A percentile compares a stretch with the other conserved stretches of the same genome.
phyloP scores from a whole-genome alignment of 257 asterid species.

The Solanum bulbocastanum region DNA sequence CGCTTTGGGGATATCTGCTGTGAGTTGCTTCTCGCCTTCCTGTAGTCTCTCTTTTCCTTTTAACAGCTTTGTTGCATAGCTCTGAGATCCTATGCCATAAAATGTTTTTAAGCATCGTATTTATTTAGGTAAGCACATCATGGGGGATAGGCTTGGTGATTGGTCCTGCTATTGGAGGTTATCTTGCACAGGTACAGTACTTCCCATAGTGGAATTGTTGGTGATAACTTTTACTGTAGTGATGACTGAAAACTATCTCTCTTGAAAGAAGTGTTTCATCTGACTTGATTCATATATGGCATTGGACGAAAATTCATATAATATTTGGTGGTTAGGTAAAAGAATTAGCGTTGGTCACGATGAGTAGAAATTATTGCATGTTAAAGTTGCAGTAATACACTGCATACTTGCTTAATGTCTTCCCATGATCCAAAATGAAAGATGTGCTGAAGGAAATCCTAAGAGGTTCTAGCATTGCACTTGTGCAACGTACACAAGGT shows the following conservation, averaged over 20 bases:
- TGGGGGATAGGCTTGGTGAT: slow-evolving; percentile 82
- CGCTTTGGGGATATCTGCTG: slow-evolving; percentile 58
- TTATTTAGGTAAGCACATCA: slow-evolving; percentile 59
- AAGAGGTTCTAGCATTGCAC: background rate
- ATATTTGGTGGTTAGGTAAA: background rate
- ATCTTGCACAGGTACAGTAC: slow-evolving; percentile 32
- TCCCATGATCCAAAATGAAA: background rate
- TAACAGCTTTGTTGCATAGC: background rate
- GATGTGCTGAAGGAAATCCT: background rate
- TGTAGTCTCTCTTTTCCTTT: background rate
- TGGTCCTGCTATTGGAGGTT: slow-evolving; percentile 92
- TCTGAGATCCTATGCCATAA: background rate
- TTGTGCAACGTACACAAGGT: background rate
- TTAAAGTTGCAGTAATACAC: background rate
- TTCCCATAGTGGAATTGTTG: background rate
- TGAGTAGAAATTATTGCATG: background rate
- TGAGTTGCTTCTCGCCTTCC: slow-evolving; percentile 22
- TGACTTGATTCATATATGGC: background rate
- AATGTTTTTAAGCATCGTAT: background rate
- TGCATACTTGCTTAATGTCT: background rate
- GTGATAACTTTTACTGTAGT: background rate
- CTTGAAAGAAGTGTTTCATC: background rate
- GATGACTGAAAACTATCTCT: background rate
- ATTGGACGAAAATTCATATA: background rate
- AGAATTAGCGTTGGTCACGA: background rate